These are phyloP conservation scores for Mimosa bimucronata DNA, from an alignment of 306 rosid genomes.

Conservation along the genomic window DNA sequence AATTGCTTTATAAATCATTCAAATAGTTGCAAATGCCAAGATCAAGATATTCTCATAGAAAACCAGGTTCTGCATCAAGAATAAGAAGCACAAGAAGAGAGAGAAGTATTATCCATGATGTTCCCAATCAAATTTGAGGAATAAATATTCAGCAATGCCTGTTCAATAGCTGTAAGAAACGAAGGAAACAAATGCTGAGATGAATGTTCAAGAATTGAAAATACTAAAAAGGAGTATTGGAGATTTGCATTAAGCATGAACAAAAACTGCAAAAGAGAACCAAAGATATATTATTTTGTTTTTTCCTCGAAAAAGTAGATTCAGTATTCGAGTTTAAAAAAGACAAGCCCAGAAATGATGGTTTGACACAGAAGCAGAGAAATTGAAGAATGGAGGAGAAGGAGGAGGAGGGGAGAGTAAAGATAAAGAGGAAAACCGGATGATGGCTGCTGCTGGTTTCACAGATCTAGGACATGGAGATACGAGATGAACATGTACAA, in stretches of 20 bases:
- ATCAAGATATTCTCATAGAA: slow-evolving; percentile 46
- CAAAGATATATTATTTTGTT: too few species aligned
- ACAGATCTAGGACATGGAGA: slow-evolving; percentile 74
- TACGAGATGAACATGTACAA: slow-evolving; percentile 40
- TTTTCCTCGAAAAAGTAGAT: too few species aligned
- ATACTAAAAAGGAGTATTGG: slow-evolving; percentile 36
- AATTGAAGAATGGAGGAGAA: slow-evolving; percentile 21
- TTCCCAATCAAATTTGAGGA: slow-evolving; percentile 24
- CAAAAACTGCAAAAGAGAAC: slow-evolving; percentile 20
- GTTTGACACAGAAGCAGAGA: slow-evolving; percentile 29
- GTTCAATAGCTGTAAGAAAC: slow-evolving; percentile 34
- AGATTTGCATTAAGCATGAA: slow-evolving; percentile 37
- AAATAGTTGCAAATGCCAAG: slow-evolving; percentile 2
- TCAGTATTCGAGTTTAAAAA: slow-evolving; percentile 38
- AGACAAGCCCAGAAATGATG: slow-evolving; percentile 29
- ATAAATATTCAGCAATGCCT: slow-evolving; percentile 42
- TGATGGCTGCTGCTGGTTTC: slow-evolving; percentile 19
- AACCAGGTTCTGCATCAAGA: slow-evolving; percentile 18
- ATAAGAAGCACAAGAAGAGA: slow-evolving; percentile 26
- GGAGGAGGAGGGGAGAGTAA: neutral
- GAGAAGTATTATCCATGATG: slow-evolving; percentile 18
- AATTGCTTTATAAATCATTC: slow-evolving; percentile 15
- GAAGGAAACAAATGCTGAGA: slow-evolving; percentile 14
- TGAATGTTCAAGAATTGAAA: slow-evolving; percentile 22
- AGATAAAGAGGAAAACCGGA: slow-evolving; percentile 44